A percentile compares a stretch with the other conserved stretches of the same genome.
These are phyloP conservation scores for Collariella sp. DNA, from an alignment of 495 filamentous ascomycete genomes.

Conservation along the genomic window DNA sequence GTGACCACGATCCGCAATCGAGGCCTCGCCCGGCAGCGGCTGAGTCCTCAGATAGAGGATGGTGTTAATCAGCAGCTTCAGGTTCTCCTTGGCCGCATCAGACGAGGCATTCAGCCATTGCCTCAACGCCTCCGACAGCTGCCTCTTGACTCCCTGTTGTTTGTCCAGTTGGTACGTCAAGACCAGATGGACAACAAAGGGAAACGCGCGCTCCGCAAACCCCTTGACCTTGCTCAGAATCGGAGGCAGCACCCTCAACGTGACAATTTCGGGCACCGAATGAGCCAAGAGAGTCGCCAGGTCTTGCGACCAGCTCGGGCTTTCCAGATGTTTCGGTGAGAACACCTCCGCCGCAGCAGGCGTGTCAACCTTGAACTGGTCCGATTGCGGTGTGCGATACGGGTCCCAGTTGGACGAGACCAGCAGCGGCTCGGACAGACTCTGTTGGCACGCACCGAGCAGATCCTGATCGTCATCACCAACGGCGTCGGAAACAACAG, in stretches of 20 bases:
- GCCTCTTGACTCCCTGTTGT: conserved; percentile 39
- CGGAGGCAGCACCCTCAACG: conserved; percentile 56
- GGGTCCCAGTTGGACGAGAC: conserved; percentile 42
- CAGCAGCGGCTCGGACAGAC: conserved; percentile 33
- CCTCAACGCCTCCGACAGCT: conserved; percentile 42
- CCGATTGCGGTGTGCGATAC: conserved; percentile 41
- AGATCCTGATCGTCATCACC: conserved; percentile 38
- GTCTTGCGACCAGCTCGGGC: conserved; percentile 52
- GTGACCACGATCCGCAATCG: conserved; percentile 63
- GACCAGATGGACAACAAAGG: conserved; percentile 72
- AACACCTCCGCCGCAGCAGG: conserved; percentile 25
- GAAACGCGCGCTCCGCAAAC: conserved; percentile 63
- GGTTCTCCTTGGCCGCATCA: conserved; percentile 36
- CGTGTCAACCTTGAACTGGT: conserved; percentile 19
- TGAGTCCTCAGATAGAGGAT: conserved; percentile 86
- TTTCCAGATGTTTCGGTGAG: conserved; percentile 27
- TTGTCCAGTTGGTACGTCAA: conserved; percentile 47
- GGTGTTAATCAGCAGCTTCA: conserved; percentile 59
- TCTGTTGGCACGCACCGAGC: conserved; percentile 41
- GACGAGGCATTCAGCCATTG: conserved; percentile 42
- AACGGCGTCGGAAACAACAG: conserved; percentile 50
- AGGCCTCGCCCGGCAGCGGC: conserved; percentile 61
- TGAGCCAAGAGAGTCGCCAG: conserved; percentile 53
- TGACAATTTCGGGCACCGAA: conserved; percentile 50
- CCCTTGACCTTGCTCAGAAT: conserved; percentile 54